Conservation (phyloP, 2,329 filamentous ascomycete species). For the Colletotrichum musicola region DNA sequence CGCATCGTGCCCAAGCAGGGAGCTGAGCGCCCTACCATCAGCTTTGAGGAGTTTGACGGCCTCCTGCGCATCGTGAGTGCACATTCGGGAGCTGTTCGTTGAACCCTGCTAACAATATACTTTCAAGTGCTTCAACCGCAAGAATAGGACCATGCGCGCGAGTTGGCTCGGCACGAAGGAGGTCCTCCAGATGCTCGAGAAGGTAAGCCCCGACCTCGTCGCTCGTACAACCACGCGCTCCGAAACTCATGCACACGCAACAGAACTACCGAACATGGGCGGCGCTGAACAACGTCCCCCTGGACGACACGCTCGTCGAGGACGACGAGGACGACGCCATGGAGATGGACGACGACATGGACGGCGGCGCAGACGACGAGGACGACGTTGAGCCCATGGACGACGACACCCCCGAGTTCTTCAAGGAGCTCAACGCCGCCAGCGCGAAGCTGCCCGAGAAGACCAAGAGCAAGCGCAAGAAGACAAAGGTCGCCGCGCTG, state of each 20-base stretch:
- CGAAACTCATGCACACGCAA: background rate
- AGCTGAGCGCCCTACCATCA: constrained; percentile 81
- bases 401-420: constrained; percentile 85
- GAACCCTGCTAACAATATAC: background rate
- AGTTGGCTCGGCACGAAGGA: constrained; percentile 83
- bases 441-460: constrained; percentile 57
- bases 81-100: background rate
- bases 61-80: constrained; percentile 78
- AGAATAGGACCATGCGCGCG: constrained; percentile 90
- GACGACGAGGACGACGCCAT: constrained; percentile 57
- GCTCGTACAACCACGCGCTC: background rate
- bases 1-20: constrained; percentile 89
- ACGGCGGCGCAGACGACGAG: constrained; percentile 53
- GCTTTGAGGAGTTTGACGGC: constrained; percentile 96
- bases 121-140: constrained; percentile 67
- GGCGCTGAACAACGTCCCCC: constrained; percentile 82
- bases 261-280: constrained; percentile 92
- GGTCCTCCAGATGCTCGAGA: constrained; percentile 83
- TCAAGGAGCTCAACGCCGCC: constrained; percentile 73
- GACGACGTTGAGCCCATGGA: constrained; percentile 69
- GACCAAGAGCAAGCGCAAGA: constrained; percentile 78
- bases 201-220: constrained; percentile 41
- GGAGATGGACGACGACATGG: constrained; percentile 57
- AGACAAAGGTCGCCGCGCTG: constrained; percentile 82
- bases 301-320: constrained; percentile 74